Evolutionary conservation across 2,329 filamentous ascomycete genomes (phyloP).

Genomic region (Dryadomyces quercus-mongolicae): DNA sequence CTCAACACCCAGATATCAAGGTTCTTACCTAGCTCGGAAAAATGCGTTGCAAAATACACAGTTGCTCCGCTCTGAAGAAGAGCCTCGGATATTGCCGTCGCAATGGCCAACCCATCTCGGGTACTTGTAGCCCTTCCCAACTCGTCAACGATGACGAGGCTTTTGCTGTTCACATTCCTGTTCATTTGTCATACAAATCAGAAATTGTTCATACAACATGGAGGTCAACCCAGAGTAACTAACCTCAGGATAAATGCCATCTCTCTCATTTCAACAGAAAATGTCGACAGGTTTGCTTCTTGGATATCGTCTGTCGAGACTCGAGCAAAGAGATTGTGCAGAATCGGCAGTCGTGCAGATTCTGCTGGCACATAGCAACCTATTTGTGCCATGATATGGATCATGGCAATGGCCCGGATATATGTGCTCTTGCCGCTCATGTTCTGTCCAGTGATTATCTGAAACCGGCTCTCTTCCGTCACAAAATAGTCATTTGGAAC

Average conservation of each 20-base stretch:
- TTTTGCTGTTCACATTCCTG: constrained; percentile 63
- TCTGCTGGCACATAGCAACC: constrained; percentile 81
- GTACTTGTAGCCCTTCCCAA: constrained; percentile 85
- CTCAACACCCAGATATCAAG: background rate
- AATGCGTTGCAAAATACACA: constrained; percentile 93
- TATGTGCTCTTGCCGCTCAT: constrained; percentile 99
- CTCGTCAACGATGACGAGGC: constrained; percentile 80
- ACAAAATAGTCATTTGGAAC: constrained; percentile 88
- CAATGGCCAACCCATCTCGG: constrained; percentile 77
- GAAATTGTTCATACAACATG: background rate
- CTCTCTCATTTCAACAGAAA: constrained; percentile 90
- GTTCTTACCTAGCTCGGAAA: constrained; percentile 53
- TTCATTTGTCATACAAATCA: background rate
- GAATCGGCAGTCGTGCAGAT: constrained; percentile 70
- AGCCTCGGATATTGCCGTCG: constrained; percentile 80
- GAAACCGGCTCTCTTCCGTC: constrained; percentile 67
- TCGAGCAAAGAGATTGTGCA: constrained; percentile 75
- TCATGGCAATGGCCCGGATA: constrained; percentile 71
- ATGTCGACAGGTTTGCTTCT: constrained; percentile 85
- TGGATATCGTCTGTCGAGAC: constrained; percentile 80
- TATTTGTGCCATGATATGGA: constrained; percentile 88
- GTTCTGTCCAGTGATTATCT: constrained; percentile 91
- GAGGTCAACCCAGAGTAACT: background rate
- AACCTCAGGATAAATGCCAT: constrained; percentile 79
- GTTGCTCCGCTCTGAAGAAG: constrained; percentile 66